Percentiles rank a stretch among this genome's conserved stretches.
These are phyloP conservation scores for Platismatia glauca DNA, from an alignment of 495 filamentous ascomycete genomes.

Conservation along the genomic window DNA sequence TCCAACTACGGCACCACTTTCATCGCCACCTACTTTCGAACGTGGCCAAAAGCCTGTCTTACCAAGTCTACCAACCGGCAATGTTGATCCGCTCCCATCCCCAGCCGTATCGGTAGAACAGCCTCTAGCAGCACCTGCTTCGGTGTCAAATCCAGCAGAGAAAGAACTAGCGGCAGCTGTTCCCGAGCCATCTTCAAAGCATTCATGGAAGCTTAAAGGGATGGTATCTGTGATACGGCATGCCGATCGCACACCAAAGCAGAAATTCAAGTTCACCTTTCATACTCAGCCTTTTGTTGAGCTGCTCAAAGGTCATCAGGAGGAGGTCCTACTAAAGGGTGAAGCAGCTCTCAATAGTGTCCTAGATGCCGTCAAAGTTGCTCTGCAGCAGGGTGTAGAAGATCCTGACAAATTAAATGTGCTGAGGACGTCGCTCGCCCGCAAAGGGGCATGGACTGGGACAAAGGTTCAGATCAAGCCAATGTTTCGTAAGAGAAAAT, in stretches of 20 bases:
- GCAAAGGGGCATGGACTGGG: slow-evolving; percentile 86
- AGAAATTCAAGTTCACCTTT: slow-evolving; percentile 99
- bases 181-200: slow-evolving; percentile 81
- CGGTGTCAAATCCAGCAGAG: slow-evolving; percentile 19
- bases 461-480: slow-evolving; percentile 99
- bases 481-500: slow-evolving; percentile 80
- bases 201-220: slow-evolving; percentile 97
- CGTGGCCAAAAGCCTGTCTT: slow-evolving; percentile 19
- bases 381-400: slow-evolving; percentile 68
- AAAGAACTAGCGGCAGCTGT: slow-evolving; percentile 33
- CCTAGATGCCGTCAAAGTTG: slow-evolving; percentile 68
- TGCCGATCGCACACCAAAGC: slow-evolving; percentile 94
- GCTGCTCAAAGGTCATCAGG: slow-evolving; percentile 84
- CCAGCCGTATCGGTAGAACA: slow-evolving; percentile 14
- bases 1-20: slow-evolving; percentile 36
- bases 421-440: slow-evolving; percentile 74
- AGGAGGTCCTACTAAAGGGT: slow-evolving; percentile 90
- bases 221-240: slow-evolving; percentile 94
- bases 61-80: slow-evolving; percentile 5
- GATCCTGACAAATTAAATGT: slow-evolving; percentile 78
- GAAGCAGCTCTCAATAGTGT: slow-evolving; percentile 87
- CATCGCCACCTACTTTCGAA: slow-evolving; percentile 43
- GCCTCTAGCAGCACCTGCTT: slow-evolving; percentile 5
- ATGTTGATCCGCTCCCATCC: slow-evolving; percentile 16
- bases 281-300: slow-evolving; percentile 95